Conservation (phyloP, 2,329 filamentous ascomycete genomes). For the Cadophora sp. region DNA sequence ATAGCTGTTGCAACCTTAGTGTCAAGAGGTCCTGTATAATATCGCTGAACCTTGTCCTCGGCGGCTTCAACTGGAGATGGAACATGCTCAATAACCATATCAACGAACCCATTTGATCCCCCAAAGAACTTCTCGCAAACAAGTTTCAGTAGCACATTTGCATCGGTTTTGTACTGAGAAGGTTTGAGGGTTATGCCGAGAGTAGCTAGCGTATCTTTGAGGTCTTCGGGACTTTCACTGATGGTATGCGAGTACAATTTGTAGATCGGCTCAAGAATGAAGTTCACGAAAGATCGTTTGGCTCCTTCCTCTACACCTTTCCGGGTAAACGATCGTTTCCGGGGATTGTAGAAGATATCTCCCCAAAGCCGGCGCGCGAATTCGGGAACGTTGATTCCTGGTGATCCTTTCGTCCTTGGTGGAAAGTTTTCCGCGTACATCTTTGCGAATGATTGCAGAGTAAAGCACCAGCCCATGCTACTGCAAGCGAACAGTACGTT, state of each 20-base stretch:
- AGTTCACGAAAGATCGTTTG: conserved; percentile 89
- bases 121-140: conserved; percentile 98
- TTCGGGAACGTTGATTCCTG: conserved; percentile 79
- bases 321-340: conserved; percentile 87
- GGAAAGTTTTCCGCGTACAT: conserved; percentile 92
- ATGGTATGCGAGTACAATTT: conserved; percentile 96
- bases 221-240: conserved; percentile 84
- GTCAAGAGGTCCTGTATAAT: conserved; percentile 91
- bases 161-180: conserved; percentile 88
- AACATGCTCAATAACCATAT: conserved; percentile 91
- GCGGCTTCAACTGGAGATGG: conserved; percentile 86
- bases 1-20: conserved; percentile 82
- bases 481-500: conserved; percentile 98
- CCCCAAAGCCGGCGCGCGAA: conserved; percentile 92
- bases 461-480: conserved; percentile 96
- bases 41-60: conserved; percentile 77
- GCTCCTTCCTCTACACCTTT: conserved; percentile 83
- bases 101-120: conserved; percentile 85
- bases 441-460: conserved; percentile 88
- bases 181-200: conserved; percentile 90
- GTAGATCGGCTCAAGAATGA: conserved; percentile 95
- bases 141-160: conserved; percentile 84
- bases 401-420: conserved; percentile 36
- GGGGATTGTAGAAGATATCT: conserved; percentile 94
- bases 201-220: conserved; percentile 78